phyloP scores from a whole-genome alignment of 2,329 filamentous ascomycete genomes.

The Dothideomycetidae sp. region DNA sequence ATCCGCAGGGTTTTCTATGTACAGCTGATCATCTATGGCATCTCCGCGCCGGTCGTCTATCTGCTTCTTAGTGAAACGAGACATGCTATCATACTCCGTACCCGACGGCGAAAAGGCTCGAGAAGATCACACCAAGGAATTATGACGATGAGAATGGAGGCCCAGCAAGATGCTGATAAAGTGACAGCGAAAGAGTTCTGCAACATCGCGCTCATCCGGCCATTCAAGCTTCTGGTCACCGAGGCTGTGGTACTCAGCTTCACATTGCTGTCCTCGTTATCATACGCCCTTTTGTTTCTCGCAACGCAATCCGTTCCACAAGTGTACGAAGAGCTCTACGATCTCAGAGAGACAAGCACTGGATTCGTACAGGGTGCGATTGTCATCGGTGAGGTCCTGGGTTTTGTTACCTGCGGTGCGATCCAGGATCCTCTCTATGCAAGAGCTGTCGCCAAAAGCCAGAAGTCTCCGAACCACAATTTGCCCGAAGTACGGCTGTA shows the following conservation, averaged over 20 bases:
- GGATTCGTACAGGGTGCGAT: slow-evolving; percentile 27
- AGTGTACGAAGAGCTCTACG: slow-evolving; percentile 21
- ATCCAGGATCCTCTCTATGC: no score
- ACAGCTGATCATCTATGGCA: slow-evolving; percentile 31
- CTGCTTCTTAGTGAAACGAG: slow-evolving; percentile 33
- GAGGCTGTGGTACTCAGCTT: slow-evolving; percentile 36
- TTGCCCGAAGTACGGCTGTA: slow-evolving; percentile 30
- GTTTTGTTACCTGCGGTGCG: no score
- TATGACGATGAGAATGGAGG: slow-evolving; percentile 18
- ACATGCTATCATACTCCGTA: slow-evolving; percentile 30
- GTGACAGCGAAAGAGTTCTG: no score
- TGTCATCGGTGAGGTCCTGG: slow-evolving; percentile 26
- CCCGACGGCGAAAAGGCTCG: slow-evolving; percentile 23
- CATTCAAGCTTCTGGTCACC: slow-evolving; percentile 31
- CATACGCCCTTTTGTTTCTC: no score
- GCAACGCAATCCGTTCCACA: slow-evolving; percentile 28
- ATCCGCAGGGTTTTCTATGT: slow-evolving; percentile 28
- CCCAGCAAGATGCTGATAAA: no score
- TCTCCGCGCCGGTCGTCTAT: slow-evolving; percentile 26
- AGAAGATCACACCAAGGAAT: slow-evolving; percentile 19
- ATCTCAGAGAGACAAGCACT: slow-evolving; percentile 21
- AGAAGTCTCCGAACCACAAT: slow-evolving; percentile 21
- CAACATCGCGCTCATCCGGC: no score
- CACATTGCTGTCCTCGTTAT: slow-evolving; percentile 35
- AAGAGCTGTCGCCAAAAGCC: slow-evolving; percentile 19